Evolutionary conservation across 148 eudicot species (phyloP).

Genomic region (Fagopyrum esculentum): DNA sequence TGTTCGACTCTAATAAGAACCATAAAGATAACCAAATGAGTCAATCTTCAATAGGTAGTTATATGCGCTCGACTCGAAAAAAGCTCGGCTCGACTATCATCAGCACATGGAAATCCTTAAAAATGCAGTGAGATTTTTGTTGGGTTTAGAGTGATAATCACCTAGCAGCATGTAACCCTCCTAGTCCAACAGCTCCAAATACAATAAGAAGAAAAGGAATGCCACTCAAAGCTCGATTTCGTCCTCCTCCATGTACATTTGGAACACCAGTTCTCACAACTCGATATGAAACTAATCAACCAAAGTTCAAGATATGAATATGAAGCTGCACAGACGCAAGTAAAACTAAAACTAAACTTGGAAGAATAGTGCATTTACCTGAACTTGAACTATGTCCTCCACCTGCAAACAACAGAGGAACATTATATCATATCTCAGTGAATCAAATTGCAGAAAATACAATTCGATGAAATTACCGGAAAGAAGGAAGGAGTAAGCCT

Average conservation of each 20-base stretch:
- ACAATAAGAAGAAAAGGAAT: slow-evolving; percentile 62
- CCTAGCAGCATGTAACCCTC: slow-evolving; percentile 62
- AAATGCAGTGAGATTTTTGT: not conserved
- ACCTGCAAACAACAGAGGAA: slow-evolving; percentile 29
- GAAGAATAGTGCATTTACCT: slow-evolving; percentile 23
- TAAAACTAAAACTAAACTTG: not conserved
- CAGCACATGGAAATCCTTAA: too few species aligned
- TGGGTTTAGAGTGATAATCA: slow-evolving; percentile 14
- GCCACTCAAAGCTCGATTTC: slow-evolving; percentile 37
- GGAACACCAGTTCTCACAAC: slow-evolving; percentile 64
- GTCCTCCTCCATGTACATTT: slow-evolving; percentile 37
- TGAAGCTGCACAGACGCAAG: not conserved
- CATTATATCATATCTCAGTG: not conserved
- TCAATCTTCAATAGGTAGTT: too few species aligned
- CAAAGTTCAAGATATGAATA: not conserved
- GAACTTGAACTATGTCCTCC: slow-evolving; percentile 28
- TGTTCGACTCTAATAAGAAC: too few species aligned
- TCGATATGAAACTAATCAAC: slow-evolving; percentile 23
- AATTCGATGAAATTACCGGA: slow-evolving; percentile 29
- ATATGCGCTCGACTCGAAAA: too few species aligned
- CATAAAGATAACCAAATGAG: too few species aligned
- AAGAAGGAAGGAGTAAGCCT: slow-evolving; percentile 59
- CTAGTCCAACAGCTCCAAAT: slow-evolving; percentile 55
- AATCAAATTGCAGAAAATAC: not conserved
- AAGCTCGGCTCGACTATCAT: too few species aligned